Evolutionary conservation across 495 filamentous ascomycete species (phyloP), one percentile per base, ranked within the genome.

Genomic region (Usnea hakonensis): DNA sequence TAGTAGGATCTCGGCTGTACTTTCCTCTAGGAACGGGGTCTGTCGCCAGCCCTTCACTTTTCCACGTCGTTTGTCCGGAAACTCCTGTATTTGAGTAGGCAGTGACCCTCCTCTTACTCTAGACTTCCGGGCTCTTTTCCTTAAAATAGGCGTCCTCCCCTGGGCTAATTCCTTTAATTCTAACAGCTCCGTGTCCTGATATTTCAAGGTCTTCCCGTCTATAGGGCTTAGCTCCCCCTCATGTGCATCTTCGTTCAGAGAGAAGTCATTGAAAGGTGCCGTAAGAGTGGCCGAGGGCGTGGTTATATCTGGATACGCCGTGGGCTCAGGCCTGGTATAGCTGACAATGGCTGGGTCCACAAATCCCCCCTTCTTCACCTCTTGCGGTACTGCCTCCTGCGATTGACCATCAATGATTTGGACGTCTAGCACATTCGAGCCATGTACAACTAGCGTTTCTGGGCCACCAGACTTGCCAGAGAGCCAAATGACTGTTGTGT

Each of bases 21-120:
- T 1, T 78, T 81, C 30, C 75, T 82, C 87, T 43, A 93, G 78
- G 30, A 94, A 84, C 2, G 90, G 89, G 23, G 90, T 94, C 69
- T 93, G 83, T 65, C 90, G 81, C 90, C 89, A 96, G 36, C 91
- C 90, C 53, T 57, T 57, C 17, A 16, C 46, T 26, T 46, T 62
- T 17, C 38, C 55, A 5, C 60, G 60, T 13, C 53, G 53, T 38
- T 62, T 55, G 5, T 62, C 40, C 11, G 40, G 52, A 35, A 57
- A 17, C 1, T 40, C 35, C 26, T 57, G 40, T 9, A 30, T 48
- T 38, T 28, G 53, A 11, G 53, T 21, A n/a, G 60, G 23, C 19
- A 36, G 40, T 32, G 54, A 19, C 23, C 40, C 60, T 36, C 53
- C 32, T 48, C 55, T 62, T 38, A 7, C 28, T 5, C 28, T 30